phyloP scores from a whole-genome alignment of 2,329 filamentous ascomycete genomes.

The Tolypocladium guangdongense region DNA sequence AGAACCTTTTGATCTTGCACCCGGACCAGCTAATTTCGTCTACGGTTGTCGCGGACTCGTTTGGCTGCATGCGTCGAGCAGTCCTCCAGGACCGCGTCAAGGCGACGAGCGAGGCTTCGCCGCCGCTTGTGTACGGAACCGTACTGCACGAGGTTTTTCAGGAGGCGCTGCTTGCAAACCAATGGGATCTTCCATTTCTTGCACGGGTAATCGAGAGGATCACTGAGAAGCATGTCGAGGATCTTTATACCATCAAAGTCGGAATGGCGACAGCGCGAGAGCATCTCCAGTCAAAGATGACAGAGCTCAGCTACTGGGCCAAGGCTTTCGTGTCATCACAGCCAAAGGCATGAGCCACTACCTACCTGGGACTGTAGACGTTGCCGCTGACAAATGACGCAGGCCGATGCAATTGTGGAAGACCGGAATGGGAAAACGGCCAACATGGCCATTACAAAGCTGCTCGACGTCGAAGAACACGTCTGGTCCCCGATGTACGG shows the following conservation, averaged over 20 bases:
- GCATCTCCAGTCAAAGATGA: slow-evolving; percentile 73
- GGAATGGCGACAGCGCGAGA: slow-evolving; percentile 61
- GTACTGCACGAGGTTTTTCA: slow-evolving; percentile 95
- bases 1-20: slow-evolving; percentile 81
- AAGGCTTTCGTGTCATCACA: slow-evolving; percentile 62
- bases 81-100: slow-evolving; percentile 94
- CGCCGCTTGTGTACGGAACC: slow-evolving; percentile 81
- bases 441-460: slow-evolving; percentile 78
- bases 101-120: slow-evolving; percentile 68
- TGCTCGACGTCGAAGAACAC: slow-evolving; percentile 94
- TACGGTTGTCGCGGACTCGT: slow-evolving; percentile 93
- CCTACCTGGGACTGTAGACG: background rate
- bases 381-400: slow-evolving; percentile 16
- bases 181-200: slow-evolving; percentile 65
- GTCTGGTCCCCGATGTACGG: slow-evolving; percentile 98
- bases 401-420: slow-evolving; percentile 62
- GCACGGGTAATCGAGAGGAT: slow-evolving; percentile 54
- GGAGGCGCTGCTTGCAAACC: slow-evolving; percentile 71
- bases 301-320: slow-evolving; percentile 75
- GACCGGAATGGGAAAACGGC: slow-evolving; percentile 68
- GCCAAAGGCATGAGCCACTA: slow-evolving; percentile 45
- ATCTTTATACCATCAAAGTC: slow-evolving; percentile 78
- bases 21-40: slow-evolving; percentile 93
- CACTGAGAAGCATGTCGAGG: slow-evolving; percentile 72
- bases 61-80: slow-evolving; percentile 79